Evolutionary conservation across 805 yeast species (phyloP).

Genomic region (Ogataea henricii): DNA sequence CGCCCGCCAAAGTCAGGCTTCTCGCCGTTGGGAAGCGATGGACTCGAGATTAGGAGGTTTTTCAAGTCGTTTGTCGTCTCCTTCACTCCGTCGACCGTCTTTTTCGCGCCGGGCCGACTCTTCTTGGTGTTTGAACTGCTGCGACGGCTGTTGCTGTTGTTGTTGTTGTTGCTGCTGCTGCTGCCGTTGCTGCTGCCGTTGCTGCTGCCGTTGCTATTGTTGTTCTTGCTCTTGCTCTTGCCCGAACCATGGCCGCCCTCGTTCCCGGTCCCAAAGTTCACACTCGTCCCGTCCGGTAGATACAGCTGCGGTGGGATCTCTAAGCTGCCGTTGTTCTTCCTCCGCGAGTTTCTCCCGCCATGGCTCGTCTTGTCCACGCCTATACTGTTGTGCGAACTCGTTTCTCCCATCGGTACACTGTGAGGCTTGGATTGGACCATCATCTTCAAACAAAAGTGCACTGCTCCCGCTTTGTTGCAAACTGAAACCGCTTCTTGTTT

Average conservation of each 20-base stretch:
- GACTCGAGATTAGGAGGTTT: conserved; percentile 20
- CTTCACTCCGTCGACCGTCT: conserved; percentile 23
- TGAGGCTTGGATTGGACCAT: conserved; percentile 27
- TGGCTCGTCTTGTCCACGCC: conserved; percentile 6
- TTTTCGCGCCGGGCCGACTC: conserved; percentile 19
- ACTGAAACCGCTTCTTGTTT: not conserved
- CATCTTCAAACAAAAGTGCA: conserved; percentile 16
- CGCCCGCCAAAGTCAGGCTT: conserved; percentile 25
- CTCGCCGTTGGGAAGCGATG: conserved; percentile 25
- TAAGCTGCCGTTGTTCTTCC: conserved; percentile 33
- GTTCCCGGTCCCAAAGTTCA: conserved; percentile 27
- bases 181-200: conserved; percentile 18
- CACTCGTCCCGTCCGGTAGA: conserved; percentile 33
- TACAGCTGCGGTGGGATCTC: conserved; percentile 35
- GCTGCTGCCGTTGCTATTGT: not conserved
- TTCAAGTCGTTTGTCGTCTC: conserved; percentile 27
- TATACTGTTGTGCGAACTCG: conserved; percentile 4
- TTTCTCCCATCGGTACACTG: conserved; percentile 23
- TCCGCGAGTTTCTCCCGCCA: conserved; percentile 32
- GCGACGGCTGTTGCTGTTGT: conserved; percentile 12
- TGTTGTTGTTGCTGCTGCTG: conserved; percentile 17
- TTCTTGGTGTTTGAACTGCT: conserved; percentile 16
- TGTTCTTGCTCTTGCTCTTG: conserved; percentile 12
- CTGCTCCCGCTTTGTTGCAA: not conserved
- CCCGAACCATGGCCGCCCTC: not conserved